Evolutionary conservation across 495 filamentous ascomycete genomes (phyloP), one percentile per base, ranked within the genome.

Genomic region (Opeltia flavorubescens): DNA sequence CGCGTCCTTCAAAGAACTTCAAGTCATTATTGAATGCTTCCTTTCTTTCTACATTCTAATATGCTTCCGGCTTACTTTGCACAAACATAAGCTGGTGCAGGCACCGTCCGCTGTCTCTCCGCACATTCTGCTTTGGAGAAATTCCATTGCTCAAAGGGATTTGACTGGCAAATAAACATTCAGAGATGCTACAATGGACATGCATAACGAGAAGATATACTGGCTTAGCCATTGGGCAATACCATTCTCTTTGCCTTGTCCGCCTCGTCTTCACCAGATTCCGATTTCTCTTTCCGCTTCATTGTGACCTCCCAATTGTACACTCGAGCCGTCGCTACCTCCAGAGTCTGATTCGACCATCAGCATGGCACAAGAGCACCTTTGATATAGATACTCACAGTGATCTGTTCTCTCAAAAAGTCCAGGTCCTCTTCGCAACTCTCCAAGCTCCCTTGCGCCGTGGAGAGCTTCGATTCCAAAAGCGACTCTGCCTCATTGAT

Each of bases 251-350:
- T 17, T 6, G 21, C 49, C 11, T 39, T 42, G 24, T 43, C 35
- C 11, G 60, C 55, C 12, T 54, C 59, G 8, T 67, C 65, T 25
- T 62, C 64, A 8, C 63, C 76, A 51, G 79, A 78, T 6, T 83
- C 81, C 15, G 71, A 74, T 62, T 85, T 89, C 47, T 94, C 89
- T 72, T 93, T 94, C 49, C 91, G 69, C 63, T 89, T 84, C 71
- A 93, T 80, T 28, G 85, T 84, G 5, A 98, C 84, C 58, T 98
- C 91, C 86, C 89, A 95, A 62, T 98, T 98, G 62, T 96, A 98
- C n/a, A 98, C 85, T 47, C 93, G 72, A 18, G 91, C 91, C 15
- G 87, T 88, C 11, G 91, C 91, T 31, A 98, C 91, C 64, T 98
- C 91, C 65, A 98, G 76, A 1, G 91, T 98, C 86, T 94, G 54